These are phyloP conservation scores for Colletotrichum plurivorum DNA, from an alignment of 2,329 filamentous ascomycete genomes.

Conservation along the genomic window DNA sequence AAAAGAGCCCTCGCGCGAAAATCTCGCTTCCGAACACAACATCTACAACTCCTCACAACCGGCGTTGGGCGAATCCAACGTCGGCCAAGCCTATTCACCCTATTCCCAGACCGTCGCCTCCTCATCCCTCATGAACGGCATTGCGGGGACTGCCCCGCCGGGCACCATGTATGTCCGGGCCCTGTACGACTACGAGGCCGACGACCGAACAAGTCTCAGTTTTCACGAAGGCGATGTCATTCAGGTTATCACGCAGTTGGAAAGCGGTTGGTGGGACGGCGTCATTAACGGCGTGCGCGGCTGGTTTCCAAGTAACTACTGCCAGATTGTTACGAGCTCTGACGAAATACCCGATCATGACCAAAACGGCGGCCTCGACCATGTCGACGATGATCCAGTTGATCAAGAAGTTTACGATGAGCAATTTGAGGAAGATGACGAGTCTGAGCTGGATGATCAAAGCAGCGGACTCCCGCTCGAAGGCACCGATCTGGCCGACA, in stretches of 20 bases:
- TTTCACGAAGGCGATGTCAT: constrained; percentile 98
- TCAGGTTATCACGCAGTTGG: constrained; percentile 93
- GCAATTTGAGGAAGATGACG: constrained; percentile 76
- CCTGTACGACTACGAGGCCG: constrained; percentile 97
- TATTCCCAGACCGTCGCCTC: constrained; percentile 47
- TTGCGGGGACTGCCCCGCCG: constrained; percentile 70
- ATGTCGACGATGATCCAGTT: constrained; percentile 70
- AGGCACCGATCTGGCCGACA: constrained; percentile 71
- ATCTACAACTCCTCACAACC: constrained; percentile 32
- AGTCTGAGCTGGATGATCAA: constrained; percentile 71
- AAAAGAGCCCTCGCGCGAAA: constrained; percentile 41
- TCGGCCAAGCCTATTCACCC: constrained; percentile 42
- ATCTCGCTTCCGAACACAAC: constrained; percentile 42
- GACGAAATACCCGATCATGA: constrained; percentile 78
- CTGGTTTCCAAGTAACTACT: constrained; percentile 99
- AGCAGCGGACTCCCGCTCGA: constrained; percentile 77
- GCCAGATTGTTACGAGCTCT: constrained; percentile 83
- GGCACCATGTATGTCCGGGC: constrained; percentile 92
- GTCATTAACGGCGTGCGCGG: constrained; percentile 96
- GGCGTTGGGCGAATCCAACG: constrained; percentile 41
- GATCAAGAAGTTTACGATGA: constrained; percentile 77
- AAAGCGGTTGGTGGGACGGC: constrained; percentile 99
- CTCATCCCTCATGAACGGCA: constrained; percentile 69
- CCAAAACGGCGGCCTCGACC: constrained; percentile 68
- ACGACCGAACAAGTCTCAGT: constrained; percentile 96